A percentile compares a stretch with the other conserved stretches of the same genome.
Evolutionary conservation across 805 yeast species (phyloP).

Genomic region (Teunomyces atbi): DNA sequence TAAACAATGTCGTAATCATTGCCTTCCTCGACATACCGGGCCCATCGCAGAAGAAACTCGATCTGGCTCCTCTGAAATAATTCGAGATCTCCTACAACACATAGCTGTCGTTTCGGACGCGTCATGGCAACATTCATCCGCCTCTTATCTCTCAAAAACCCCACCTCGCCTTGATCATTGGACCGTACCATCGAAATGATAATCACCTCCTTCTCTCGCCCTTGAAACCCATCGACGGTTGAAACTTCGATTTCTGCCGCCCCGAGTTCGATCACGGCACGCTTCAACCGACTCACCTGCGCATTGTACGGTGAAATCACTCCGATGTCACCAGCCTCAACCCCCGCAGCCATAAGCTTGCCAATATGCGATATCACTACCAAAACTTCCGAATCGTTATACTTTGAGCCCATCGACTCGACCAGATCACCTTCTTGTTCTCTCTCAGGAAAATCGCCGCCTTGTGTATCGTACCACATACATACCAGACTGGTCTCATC

Average conservation of each 20-base stretch:
- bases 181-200: constrained; percentile 80
- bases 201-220: constrained; percentile 88
- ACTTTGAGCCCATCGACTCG: constrained; percentile 52
- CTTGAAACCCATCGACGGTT: constrained; percentile 96
- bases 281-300: constrained; percentile 67
- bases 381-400: constrained; percentile 72
- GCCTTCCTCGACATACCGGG: constrained; percentile 62
- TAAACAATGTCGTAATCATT: constrained; percentile 57
- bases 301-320: constrained; percentile 89
- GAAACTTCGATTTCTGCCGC: constrained; percentile 59
- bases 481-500: constrained; percentile 57
- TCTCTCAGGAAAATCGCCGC: constrained; percentile 75
- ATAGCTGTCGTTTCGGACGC: constrained; percentile 79
- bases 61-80: constrained; percentile 47
- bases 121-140: constrained; percentile 93
- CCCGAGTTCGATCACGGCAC: constrained; percentile 19
- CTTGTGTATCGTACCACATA: constrained; percentile 92
- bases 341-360: constrained; percentile 51
- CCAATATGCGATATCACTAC: constrained; percentile 59
- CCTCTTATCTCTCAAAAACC: constrained; percentile 75
- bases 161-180: constrained; percentile 67
- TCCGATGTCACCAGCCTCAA: constrained; percentile 62
- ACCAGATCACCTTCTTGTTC: constrained; percentile 31
- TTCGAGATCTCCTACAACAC: constrained; percentile 85
- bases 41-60: constrained; percentile 62